These are phyloP conservation scores for Bolboschoenoplectus hybrid DNA, from an alignment of 202 grass and related monocot genomes.

Conservation along the genomic window DNA sequence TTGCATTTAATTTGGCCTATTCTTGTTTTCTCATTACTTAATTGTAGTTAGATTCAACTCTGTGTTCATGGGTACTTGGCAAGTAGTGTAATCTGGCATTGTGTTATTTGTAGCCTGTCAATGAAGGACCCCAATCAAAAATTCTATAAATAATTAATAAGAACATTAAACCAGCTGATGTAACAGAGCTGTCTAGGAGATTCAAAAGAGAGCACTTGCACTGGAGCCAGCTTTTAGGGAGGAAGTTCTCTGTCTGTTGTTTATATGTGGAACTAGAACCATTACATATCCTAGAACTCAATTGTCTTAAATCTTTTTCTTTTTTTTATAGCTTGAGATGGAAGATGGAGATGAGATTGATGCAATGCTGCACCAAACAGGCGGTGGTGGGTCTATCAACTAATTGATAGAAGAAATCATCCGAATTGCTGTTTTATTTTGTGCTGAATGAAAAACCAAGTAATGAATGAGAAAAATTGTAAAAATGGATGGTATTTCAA, in stretches of 20 bases:
- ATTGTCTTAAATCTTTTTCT: neutral
- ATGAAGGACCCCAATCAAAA: neutral
- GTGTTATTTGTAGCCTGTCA: too few species aligned
- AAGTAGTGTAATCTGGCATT: neutral
- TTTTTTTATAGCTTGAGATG: slow-evolving; percentile 65
- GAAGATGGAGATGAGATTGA: slow-evolving; percentile 89
- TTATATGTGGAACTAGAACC: neutral
- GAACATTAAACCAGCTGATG: neutral
- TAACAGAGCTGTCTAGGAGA: neutral
- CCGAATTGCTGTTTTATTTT: slow-evolving; percentile 23
- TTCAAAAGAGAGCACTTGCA: neutral
- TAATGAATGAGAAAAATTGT: slow-evolving; percentile 34
- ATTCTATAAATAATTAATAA: neutral
- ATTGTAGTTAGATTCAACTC: neutral
- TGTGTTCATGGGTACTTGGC: neutral
- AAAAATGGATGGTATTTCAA: slow-evolving; percentile 10
- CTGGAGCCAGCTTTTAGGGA: neutral
- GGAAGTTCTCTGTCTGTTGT: neutral
- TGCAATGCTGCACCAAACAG: slow-evolving; percentile 92
- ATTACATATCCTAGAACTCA: neutral
- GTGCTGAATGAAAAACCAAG: slow-evolving; percentile 10
- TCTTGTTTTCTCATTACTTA: neutral
- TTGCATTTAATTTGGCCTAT: neutral
- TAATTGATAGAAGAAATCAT: slow-evolving; percentile 13
- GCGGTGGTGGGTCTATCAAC: slow-evolving; percentile 41